These are phyloP conservation scores for Syzygium syzygioides DNA, from an alignment of 441 rosid species.

Conservation along the genomic window DNA sequence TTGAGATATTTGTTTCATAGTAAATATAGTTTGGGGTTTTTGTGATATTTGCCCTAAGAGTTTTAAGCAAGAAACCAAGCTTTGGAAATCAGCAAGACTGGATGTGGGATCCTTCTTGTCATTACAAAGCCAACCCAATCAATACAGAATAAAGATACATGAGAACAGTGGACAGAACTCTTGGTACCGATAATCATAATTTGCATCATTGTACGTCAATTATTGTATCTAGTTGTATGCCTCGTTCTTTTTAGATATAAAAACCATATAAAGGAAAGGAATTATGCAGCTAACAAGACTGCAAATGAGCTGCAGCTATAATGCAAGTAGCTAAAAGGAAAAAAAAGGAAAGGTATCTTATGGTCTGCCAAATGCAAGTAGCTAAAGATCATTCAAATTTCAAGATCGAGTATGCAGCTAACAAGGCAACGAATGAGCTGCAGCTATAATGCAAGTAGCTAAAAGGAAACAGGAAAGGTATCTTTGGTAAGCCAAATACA, in stretches of 20 bases:
- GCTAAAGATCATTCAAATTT: neutral
- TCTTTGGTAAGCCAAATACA: neutral
- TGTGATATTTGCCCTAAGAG: neutral
- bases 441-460: neutral
- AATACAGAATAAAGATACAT: neutral
- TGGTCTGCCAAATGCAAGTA: neutral
- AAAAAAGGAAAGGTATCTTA: neutral
- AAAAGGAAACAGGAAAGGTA: neutral
- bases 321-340: neutral
- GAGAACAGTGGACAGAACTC: neutral
- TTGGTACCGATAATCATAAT: neutral
- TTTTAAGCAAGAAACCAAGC: neutral
- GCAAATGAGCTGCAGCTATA: neutral
- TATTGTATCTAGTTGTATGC: neutral
- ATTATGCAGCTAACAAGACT: neutral
- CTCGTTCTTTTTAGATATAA: neutral
- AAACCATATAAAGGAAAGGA: neutral
- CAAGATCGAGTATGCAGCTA: neutral
- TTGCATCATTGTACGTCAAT: neutral
- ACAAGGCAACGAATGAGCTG: neutral
- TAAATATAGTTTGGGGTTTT: no score
- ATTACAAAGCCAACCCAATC: conserved; percentile 16
- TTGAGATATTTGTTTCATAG: no score
- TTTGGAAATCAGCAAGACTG: neutral
- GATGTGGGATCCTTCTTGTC: conserved; percentile 22